Conservation (phyloP, 1,139 yeast genomes). For the Pichia sp. region DNA sequence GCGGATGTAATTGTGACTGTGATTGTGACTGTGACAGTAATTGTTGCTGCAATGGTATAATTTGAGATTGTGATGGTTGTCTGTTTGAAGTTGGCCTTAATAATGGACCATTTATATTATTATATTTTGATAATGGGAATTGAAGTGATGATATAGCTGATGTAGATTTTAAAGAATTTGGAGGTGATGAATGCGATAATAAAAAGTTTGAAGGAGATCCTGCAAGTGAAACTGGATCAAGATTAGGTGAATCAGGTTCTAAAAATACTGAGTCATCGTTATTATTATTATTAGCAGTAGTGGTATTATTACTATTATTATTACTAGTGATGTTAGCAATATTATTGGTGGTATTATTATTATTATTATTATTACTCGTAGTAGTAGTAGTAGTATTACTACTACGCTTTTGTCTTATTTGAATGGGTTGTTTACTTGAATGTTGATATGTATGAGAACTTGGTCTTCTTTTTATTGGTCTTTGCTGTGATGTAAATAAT, state of each 20-base stretch:
- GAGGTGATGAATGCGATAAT: constrained; percentile 49
- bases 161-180: constrained; percentile 28
- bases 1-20: background rate
- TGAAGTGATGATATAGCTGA: constrained; percentile 10
- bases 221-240: constrained; percentile 42
- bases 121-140: constrained; percentile 1
- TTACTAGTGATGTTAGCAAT: too few species aligned
- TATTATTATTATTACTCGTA: too few species aligned
- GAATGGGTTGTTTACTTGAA: constrained; percentile 6
- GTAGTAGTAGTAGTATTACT: background rate
- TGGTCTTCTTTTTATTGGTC: constrained; percentile 11
- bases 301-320: too few species aligned
- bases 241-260: constrained; percentile 16
- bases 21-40: background rate
- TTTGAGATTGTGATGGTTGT: background rate
- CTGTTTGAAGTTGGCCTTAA: background rate
- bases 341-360: too few species aligned
- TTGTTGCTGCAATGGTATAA: background rate
- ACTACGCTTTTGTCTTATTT: constrained; percentile 1
- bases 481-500: constrained; percentile 2
- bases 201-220: constrained; percentile 54
- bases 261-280: background rate
- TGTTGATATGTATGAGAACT: constrained; percentile 12
- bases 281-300: too few species aligned
- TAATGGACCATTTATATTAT: background rate